Evolutionary conservation across 495 filamentous ascomycete genomes (phyloP).

Genomic region (Neurospora sp.): DNA sequence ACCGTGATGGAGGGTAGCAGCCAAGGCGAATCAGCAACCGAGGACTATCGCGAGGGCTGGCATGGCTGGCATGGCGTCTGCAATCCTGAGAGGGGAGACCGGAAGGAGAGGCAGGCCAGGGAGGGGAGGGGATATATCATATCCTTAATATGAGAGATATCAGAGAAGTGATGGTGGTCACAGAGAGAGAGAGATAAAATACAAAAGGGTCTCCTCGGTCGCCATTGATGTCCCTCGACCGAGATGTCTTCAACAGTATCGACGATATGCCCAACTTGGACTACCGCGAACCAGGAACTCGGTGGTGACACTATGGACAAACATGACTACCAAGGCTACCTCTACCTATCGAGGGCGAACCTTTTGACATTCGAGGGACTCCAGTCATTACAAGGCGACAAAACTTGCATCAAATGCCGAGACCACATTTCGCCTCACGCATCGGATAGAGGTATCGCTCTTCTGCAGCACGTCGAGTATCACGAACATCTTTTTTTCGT

Average conservation of each 20-base stretch:
- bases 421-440: neutral
- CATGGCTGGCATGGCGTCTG: neutral
- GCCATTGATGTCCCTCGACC: neutral
- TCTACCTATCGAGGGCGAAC: too few relatives aligned
- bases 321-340: too few relatives aligned
- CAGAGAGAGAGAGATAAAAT: neutral
- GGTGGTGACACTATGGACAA: neutral
- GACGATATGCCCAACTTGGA: neutral
- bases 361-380: too few relatives aligned
- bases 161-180: neutral
- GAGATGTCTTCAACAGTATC: neutral
- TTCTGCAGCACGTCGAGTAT: neutral
- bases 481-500: neutral
- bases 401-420: neutral
- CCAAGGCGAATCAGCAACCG: neutral
- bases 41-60: neutral
- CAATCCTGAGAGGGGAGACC: neutral
- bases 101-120: neutral
- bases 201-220: neutral
- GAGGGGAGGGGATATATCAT: neutral
- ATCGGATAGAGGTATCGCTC: too few relatives aligned
- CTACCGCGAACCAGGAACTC: neutral
- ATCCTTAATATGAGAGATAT: neutral
- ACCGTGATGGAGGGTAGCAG: neutral
- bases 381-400: neutral